Evolutionary conservation across 768 basidiomycete species (phyloP).

Genomic region (Lentinula lateritia): DNA sequence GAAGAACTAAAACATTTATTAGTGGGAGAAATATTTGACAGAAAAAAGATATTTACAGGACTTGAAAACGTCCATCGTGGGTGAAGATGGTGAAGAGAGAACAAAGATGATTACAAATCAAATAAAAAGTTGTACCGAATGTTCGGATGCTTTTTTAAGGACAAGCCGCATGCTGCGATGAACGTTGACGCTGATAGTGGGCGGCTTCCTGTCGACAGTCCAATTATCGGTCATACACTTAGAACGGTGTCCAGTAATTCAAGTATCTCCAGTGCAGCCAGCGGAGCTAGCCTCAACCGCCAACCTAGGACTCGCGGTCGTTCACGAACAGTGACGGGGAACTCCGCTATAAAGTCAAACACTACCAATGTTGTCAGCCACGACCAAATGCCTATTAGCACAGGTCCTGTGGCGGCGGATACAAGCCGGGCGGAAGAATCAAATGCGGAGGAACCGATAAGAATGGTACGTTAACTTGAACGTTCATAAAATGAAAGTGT

Average conservation of each 20-base stretch:
- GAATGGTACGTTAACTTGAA: not conserved
- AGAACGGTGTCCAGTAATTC: conserved; percentile 46
- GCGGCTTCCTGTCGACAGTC: not conserved
- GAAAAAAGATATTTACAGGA: not conserved
- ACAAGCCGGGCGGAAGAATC: not conserved
- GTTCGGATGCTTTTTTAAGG: not conserved
- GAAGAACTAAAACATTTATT: conserved; percentile 43
- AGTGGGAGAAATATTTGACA: not conserved
- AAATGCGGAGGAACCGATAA: not conserved
- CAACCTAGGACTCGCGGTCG: conserved; percentile 50
- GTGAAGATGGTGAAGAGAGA: not conserved
- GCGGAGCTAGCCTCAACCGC: conserved; percentile 45
- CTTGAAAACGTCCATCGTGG: not conserved
- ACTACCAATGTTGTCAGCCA: not conserved
- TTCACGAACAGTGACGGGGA: conserved; percentile 34
- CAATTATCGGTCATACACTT: conserved; percentile 13
- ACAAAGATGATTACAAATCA: not conserved
- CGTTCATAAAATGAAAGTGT: not conserved
- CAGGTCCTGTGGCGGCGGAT: not conserved
- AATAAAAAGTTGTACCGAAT: not conserved
- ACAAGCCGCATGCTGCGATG: conserved; percentile 19
- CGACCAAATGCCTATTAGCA: not conserved
- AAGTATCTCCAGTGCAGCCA: conserved; percentile 44
- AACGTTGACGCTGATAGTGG: conserved; percentile 20
- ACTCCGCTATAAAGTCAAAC: not conserved